Evolutionary conservation across 495 filamentous ascomycete genomes (phyloP), one percentile per base, ranked within the genome.

Genomic region (Haplographium delicatum): DNA sequence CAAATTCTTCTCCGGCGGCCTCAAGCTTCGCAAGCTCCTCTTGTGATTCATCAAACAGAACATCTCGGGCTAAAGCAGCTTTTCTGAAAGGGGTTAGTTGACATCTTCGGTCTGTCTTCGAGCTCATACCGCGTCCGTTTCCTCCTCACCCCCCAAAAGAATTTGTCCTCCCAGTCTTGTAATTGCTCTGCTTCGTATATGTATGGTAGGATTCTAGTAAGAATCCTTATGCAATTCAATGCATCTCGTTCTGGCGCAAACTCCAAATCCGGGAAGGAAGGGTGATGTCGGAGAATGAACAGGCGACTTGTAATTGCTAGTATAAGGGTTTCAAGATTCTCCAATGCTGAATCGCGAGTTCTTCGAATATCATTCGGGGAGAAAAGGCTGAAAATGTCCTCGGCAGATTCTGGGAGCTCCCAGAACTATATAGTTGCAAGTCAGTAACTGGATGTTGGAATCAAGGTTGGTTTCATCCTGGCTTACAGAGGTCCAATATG

Each of bases 301-400:
- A 99, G 75, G 15, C 89, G 84, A 26, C 86, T 86, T 13, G 85
- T 88, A 33, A 93, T 75, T 39, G 86, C 86, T 9, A 89, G 73
- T 40, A 97, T 76, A 35, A 99, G 76, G 5, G 90, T 95, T 69
- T 97, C 91, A 49, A 96, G 79, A 65, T 99, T 99, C 65, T 84
- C 78, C 34, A 93, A 73, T 23, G 91, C 83, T 59, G 81, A 78
- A 65, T 97, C 93, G 58, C 91, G 80, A 28, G 89, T 90, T 54
- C 91, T 82, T 47, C 94, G 86, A 47, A 99, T 91, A 68, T 99
- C 93, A 27, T 86, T 81, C 8, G 91, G 84, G 39, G 91, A 89
- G 68, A 97, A 99, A 45, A 99, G 81, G 56, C 88, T 94, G 73
- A 97, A 97, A 61, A 97, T 83, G 71, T 99, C 93, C 54, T 97